These are phyloP conservation scores for Boletus rubroflammeus DNA, from an alignment of 768 basidiomycete species.

Conservation along the genomic window DNA sequence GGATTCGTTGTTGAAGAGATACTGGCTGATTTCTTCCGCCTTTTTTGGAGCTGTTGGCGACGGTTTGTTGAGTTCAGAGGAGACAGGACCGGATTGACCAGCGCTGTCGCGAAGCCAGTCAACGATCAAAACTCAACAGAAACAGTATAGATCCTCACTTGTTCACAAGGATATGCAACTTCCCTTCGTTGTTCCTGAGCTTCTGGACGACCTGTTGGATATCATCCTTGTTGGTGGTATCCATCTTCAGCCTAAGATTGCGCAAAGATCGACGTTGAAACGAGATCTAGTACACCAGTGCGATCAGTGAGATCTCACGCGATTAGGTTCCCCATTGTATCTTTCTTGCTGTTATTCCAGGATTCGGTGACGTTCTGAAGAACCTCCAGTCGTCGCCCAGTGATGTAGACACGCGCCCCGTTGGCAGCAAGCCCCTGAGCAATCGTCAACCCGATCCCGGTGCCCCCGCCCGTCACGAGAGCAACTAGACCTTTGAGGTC, in stretches of 20 bases:
- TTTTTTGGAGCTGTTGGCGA: conserved; percentile 57
- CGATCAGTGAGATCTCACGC: conserved; percentile 44
- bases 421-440: conserved; percentile 69
- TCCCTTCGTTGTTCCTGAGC: conserved; percentile 46
- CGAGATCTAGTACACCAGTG: not conserved
- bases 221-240: conserved; percentile 66
- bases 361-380: conserved; percentile 53
- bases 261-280: not conserved
- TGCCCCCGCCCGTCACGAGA: conserved; percentile 48
- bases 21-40: conserved; percentile 61
- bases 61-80: conserved; percentile 54
- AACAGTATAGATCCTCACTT: conserved; percentile 46
- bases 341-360: conserved; percentile 40
- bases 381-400: conserved; percentile 62
- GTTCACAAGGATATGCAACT: conserved; percentile 76
- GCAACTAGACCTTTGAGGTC: conserved; percentile 57
- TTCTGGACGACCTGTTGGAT: conserved; percentile 52
- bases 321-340: conserved; percentile 46
- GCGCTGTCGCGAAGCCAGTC: conserved; percentile 44
- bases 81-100: conserved; percentile 65
- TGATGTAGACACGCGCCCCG: conserved; percentile 80
- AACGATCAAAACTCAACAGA: not conserved
- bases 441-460: conserved; percentile 62
- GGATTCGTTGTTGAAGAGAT: conserved; percentile 66
- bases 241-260: conserved; percentile 55